Base-by-base conservation (phyloP, 2,329 filamentous ascomycete species). In the Colletotrichum phormii region DNA sequence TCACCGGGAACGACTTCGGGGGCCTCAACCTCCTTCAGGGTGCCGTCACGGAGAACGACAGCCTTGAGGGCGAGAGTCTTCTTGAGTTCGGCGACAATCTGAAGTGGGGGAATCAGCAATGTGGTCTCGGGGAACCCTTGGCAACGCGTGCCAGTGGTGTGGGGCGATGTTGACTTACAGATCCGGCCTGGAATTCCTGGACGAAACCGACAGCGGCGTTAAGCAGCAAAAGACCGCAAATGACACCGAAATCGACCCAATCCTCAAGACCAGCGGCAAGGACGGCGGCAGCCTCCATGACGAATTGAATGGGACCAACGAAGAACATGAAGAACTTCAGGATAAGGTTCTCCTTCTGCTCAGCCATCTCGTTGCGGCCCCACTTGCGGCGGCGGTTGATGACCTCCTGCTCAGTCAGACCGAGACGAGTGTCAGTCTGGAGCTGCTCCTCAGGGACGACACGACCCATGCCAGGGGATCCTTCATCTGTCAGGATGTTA, bases 171-270 rank as follows among this genome's bases (percentile, higher is more conserved):
- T 42, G 49, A 73, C 71, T 71, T 65, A 73, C 71, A 68, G 93
- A 95, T 81, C 94, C 95, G 74, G 95, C 95, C 84, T 97, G 94
- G 84, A 89, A 97, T 85, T 97, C 95, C 83, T 97, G 95, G 73
- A 95, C 87, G 84, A 97, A 97, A 85, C 95, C 94, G 75, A 97
- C 95, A 75, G 85, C 86, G 54, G 95, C 95, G 86, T 97, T 97
- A 76, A 97, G 92, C 76, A 97, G 82, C 11, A 97, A 89, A 63
- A 97, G 88, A 80, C 86, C 94, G 83, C 93, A 95, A 77, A 97
- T 97, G 80, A 97, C 94, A 88, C 94, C 95, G 80, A 97, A 96
- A 86, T 97, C 95, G 76, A 97, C 93, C 95, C 95, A 97, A 79
- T 97, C 93, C 83, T 93, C 84, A 54, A 97, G 90, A 90, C 93